Evolutionary conservation across 2,329 filamentous ascomycete species (phyloP), one percentile per base, ranked within the genome.

Genomic region (Pseudocercospora vitis): DNA sequence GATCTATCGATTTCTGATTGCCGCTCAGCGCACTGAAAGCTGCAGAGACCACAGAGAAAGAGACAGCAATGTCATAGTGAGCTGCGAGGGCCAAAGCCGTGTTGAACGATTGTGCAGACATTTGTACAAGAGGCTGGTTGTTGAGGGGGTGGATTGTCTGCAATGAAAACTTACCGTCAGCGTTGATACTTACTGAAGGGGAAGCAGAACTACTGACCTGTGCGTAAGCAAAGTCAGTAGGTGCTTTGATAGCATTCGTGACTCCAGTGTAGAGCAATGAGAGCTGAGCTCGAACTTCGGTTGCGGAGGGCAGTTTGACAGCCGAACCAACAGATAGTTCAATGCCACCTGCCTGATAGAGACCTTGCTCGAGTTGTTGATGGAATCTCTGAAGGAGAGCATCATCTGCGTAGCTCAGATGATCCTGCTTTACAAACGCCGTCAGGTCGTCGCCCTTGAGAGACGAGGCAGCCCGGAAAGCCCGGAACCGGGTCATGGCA

Each of bases 101-200:
- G 26, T 48, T 18, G 29, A 59, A 57, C 12, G 44, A 31, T 44
- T 60, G 53, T 50, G 58, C 53, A 40, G 58, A 60, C 48, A 68
- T 68, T 50, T 56, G 50, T 19, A 76, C 60, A 29, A 71, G 67
- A 21, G 74, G 63, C 57, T 76, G 72, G 55, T 78, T 78, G 63
- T 70, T 72, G 51, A 78, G 66, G 53, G 76, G 74, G 65, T 78
- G 73, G 53, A 76, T 68, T 33, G 76, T 66, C 63, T 69, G 66
- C 56, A 62, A 65, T 55, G 63, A 63, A 54, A 52, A 58, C 51
- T 73, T 65, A 61, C 71, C 67, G 52, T 72, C 63, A 63, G 68
- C 63, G 62, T 57, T 66, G 40, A 62, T 62, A 69, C 65, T 66
- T 68, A 68, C 64, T 53, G 61, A 35, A 24, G 7, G 33, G 35